phyloP scores from a whole-genome alignment of 306 rosid genomes.

The Rubus idaeus region DNA sequence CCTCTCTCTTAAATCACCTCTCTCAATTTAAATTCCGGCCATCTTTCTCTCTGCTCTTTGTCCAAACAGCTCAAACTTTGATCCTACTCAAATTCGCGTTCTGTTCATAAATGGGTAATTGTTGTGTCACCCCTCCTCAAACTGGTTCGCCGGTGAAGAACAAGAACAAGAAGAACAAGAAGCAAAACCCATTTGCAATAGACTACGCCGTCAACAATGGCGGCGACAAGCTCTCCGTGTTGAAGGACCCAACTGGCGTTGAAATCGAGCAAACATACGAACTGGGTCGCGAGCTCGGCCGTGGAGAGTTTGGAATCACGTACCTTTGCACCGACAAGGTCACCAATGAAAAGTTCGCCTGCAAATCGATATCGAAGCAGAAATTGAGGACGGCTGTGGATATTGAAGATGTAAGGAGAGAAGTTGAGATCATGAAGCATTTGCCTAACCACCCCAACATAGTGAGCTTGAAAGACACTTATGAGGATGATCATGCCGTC shows the following conservation, averaged over 20 bases:
- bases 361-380: constrained; percentile 92
- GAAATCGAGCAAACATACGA: constrained; percentile 68
- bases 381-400: constrained; percentile 79
- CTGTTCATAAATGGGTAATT: constrained; percentile 65
- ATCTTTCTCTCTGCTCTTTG: not conserved
- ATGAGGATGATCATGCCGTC: constrained; percentile 79
- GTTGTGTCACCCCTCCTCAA: constrained; percentile 61
- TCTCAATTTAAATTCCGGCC: constrained; percentile 1
- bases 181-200: constrained; percentile 60
- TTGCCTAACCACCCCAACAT: constrained; percentile 66
- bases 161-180: constrained; percentile 44
- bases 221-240: constrained; percentile 46
- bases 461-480: constrained; percentile 75
- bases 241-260: constrained; percentile 66
- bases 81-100: not conserved
- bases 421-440: constrained; percentile 90
- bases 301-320: constrained; percentile 93
- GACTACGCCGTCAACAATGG: constrained; percentile 35
- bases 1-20: constrained; percentile 14
- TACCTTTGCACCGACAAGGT: constrained; percentile 74
- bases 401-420: constrained; percentile 84
- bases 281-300: constrained; percentile 83
- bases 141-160: constrained; percentile 21
- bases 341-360: constrained; percentile 52
- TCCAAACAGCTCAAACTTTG: not conserved